Conservation (phyloP, 1,284 basidiomycete species). For the Singerocomus rubriflavus region DNA sequence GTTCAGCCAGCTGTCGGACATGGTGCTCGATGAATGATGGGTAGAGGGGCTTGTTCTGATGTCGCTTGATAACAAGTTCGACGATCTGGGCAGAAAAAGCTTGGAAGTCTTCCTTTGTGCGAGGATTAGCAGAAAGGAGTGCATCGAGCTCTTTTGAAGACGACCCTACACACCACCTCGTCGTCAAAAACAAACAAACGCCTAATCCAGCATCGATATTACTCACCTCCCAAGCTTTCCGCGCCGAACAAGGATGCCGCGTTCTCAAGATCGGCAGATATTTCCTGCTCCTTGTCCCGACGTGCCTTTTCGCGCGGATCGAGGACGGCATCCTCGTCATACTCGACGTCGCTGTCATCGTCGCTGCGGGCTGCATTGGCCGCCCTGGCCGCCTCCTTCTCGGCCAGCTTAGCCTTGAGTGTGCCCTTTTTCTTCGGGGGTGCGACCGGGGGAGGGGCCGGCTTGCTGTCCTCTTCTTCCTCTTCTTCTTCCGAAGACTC, state of each 20-base stretch:
- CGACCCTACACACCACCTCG: constrained; percentile 43
- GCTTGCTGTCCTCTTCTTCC: constrained; percentile 47
- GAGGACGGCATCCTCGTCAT: constrained; percentile 75
- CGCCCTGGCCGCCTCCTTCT: constrained; percentile 76
- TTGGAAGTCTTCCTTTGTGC: constrained; percentile 83
- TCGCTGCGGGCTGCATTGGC: constrained; percentile 34
- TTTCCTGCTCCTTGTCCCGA: constrained; percentile 73
- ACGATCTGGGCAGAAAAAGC: constrained; percentile 70
- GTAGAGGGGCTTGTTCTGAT: constrained; percentile 80
- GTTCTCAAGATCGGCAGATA: constrained; percentile 82
- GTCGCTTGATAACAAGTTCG: constrained; percentile 69
- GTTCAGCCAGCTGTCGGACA: constrained; percentile 66
- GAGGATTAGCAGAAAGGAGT: constrained; percentile 70
- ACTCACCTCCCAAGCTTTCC: constrained; percentile 61
- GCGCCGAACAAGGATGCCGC: constrained; percentile 79
- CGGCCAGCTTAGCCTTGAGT: constrained; percentile 84
- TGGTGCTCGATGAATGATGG: constrained; percentile 79
- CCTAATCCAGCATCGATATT: neutral
- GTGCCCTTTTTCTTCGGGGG: constrained; percentile 88
- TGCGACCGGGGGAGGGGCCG: constrained; percentile 45
- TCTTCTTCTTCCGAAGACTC: constrained; percentile 83
- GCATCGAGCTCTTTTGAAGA: constrained; percentile 67
- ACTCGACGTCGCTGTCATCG: constrained; percentile 42
- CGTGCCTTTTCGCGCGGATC: constrained; percentile 78
- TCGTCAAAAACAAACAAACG: neutral